These are phyloP conservation scores for Tanacetum coccineum DNA, from an alignment of 129 eudicot species.

Conservation along the genomic window DNA sequence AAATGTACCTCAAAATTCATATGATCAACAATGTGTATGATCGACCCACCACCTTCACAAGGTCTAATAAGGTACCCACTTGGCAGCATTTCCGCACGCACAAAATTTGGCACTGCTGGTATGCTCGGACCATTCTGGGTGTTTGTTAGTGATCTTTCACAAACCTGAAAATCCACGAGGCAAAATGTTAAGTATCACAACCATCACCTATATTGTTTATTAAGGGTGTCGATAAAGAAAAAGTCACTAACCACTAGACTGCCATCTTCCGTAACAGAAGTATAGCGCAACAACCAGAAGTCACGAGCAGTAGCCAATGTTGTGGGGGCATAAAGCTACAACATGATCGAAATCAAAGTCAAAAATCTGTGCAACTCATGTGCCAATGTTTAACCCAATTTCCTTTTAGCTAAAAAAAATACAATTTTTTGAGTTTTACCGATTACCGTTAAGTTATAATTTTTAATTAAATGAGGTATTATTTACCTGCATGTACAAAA, in stretches of 20 bases:
- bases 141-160: constrained; percentile 79
- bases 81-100: constrained; percentile 90
- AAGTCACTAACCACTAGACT: constrained; percentile 76
- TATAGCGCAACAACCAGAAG: constrained; percentile 88
- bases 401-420: too few species aligned
- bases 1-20: constrained; percentile 81
- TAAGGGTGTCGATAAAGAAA: background rate
- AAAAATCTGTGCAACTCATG: background rate
- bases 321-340: constrained; percentile 92
- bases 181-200: background rate
- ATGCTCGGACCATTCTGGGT: constrained; percentile 93
- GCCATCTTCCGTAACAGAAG: constrained; percentile 90
- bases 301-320: constrained; percentile 97
- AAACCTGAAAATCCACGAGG: constrained; percentile 3
- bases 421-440: too few species aligned
- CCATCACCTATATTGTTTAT: background rate
- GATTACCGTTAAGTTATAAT: too few species aligned
- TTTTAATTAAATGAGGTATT: background rate
- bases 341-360: background rate
- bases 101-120: constrained; percentile 90
- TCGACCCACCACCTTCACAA: constrained; percentile 98
- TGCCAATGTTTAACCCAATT: too few species aligned
- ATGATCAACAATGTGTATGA: constrained; percentile 90
- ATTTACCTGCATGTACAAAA: constrained; percentile 34
- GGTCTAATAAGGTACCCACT: constrained; percentile 95